Base-by-base conservation (phyloP, 2,329 filamentous ascomycete genomes). In the Ascochyta clinopodiicola region DNA sequence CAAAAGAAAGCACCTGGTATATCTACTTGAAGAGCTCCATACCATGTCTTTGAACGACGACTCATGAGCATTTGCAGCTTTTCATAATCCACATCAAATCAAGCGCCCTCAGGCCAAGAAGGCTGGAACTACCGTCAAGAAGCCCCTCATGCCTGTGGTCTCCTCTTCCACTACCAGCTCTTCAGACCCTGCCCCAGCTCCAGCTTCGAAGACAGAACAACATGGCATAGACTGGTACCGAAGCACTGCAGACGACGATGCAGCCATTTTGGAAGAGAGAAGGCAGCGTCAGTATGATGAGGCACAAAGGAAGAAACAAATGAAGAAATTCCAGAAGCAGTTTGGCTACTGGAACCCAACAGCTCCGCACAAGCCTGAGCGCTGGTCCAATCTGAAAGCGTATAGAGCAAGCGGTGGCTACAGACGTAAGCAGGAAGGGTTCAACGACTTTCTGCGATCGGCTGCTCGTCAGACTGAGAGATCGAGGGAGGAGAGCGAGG, bases 241-340 rank as follows among this genome's bases (percentile, higher is more conserved):
- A 90, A 85, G 85, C 1, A 87, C 86, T 44, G 89, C 92, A n/a
- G 91, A 96, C 63, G 91, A 96, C 51, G 92, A 92, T 67, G 82
- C 84, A 25, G 83, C 86, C 62, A 82, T 81, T 60, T 85, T 87
- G 59, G 92, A 91, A 71, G 81, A 80, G 39, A 79, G 76, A 19
- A 84, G 89, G 68, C 90, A 90, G 77, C 84, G 87, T 51, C 86
- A 90, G 70, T 86, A 91, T 44, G 91, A 91, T 51, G 90, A 69
- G 38, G 61, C 91, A 13, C 87, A 91, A 57, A 74, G 73, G 42
- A 80, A 80, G 67, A 76, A 78, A 37, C 87, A 91, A 56, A 59
- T 68, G 56, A 89, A 88, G 77, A 92, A 90, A 76, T 88, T 88
- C 71, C 88, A 89, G 76, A 90, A 90, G 81, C 88, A 88, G 74